Base-by-base conservation (phyloP, 2,329 filamentous ascomycete genomes). In the Aspergillus nomiae region DNA sequence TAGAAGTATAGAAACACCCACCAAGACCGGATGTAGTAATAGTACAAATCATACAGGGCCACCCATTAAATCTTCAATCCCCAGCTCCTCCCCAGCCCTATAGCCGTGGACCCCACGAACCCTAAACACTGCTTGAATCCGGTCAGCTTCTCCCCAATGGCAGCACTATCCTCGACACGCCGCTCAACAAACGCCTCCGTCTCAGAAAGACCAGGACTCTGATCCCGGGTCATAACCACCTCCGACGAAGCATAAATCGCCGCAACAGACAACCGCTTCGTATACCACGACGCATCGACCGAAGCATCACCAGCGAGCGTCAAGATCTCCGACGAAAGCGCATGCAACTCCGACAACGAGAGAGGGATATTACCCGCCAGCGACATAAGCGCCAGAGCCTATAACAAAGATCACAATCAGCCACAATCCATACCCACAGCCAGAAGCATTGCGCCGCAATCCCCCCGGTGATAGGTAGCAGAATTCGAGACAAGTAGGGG, bases 181-280 rank as follows among this genome's bases (percentile, higher is more conserved):
- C 92, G 85, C 60, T 89, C 86, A 59, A 98, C 81, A 75, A 98
- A 99, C 11, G 87, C 84, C 67, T 89, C 89, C 4, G 95, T 98
- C 66, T 94, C 91, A 11, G 74, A 76, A 71, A 91, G 95, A n/a
- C 86, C 87, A 0, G 85, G 80, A 4, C 90, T 93, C 64, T 82
- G 84, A 78, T 98, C 95, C 63, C 90, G 93, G 26, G 93, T 97
- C 93, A 98, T 97, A 80, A 94, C 96, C 6, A 97, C 82, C 79
- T 99, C 95, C 61, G 90, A 86, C 38, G 89, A 87, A 58, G 92
- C 92, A 73, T 91, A 92, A n/a, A 91, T 83, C 2, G 84, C 84
- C 0, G 86, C 84, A 28, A 92, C 76, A 0, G 83, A 85, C 10
- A 87, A 83, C 4, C 89, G 84, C 74, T 90, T 90, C 2, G 88